Conservation (phyloP, 495 filamentous ascomycete species). For the Immersiella caudata region DNA sequence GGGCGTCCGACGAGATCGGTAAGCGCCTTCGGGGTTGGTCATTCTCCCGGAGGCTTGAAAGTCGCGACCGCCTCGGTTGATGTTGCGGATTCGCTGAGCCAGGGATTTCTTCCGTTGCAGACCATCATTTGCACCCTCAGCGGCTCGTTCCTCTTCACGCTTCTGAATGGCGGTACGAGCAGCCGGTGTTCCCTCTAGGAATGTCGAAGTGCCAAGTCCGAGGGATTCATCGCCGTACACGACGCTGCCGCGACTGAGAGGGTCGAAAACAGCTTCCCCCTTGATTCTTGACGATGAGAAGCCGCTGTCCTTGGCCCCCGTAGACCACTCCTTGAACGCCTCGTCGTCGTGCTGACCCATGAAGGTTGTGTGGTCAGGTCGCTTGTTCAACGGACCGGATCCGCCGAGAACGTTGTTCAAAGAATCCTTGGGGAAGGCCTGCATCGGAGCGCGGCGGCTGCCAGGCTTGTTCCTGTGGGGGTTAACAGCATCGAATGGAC, state of each 20-base stretch:
- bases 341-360: conserved; percentile 79
- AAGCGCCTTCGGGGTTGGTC: conserved; percentile 53
- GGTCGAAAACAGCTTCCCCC: conserved; percentile 54
- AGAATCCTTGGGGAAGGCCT: conserved; percentile 90
- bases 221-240: conserved; percentile 82
- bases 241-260: conserved; percentile 59
- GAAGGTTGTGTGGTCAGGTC: conserved; percentile 80
- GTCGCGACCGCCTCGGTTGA: conserved; percentile 58
- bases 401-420: conserved; percentile 91
- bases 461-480: conserved; percentile 91
- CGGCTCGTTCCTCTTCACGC: conserved; percentile 66
- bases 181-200: conserved; percentile 92
- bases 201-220: conserved; percentile 92
- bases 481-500: conserved; percentile 97
- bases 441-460: conserved; percentile 84
- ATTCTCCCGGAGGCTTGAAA: conserved; percentile 55
- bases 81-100: conserved; percentile 78
- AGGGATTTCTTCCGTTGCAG: conserved; percentile 90
- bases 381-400: conserved; percentile 77
- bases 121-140: conserved; percentile 59
- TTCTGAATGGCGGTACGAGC: conserved; percentile 80
- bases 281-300: conserved; percentile 22
- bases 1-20: conserved; percentile 44
- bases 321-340: conserved; percentile 76
- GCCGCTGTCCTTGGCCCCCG: conserved; percentile 31